Evolutionary conservation across 352 stramenopile genomes (phyloP).

Genomic region (Pythium biforme): DNA sequence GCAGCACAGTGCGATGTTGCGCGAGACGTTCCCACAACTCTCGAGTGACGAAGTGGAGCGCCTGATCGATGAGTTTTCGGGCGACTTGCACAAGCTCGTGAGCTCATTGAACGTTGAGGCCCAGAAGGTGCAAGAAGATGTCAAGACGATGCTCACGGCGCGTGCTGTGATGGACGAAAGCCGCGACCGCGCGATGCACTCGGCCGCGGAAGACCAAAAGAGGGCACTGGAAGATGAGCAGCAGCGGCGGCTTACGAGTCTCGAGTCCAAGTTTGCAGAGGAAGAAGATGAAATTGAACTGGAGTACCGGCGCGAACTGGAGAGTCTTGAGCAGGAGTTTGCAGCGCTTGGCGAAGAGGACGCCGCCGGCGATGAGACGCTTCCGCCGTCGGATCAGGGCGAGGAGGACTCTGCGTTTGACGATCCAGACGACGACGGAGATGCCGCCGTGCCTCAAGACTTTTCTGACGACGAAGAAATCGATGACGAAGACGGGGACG

Average conservation of each 20-base stretch:
- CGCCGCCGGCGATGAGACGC: not conserved
- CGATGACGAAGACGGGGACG: not conserved
- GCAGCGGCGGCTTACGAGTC: slow-evolving; percentile 36
- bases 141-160: slow-evolving; percentile 36
- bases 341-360: slow-evolving; percentile 3
- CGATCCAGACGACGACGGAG: slow-evolving; percentile 9
- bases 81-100: slow-evolving; percentile 45
- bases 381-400: not conserved
- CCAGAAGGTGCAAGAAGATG: slow-evolving; percentile 41
- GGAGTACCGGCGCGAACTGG: slow-evolving; percentile 28
- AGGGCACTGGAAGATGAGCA: slow-evolving; percentile 58
- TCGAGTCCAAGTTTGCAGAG: slow-evolving; percentile 54
- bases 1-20: slow-evolving; percentile 45
- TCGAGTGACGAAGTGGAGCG: slow-evolving; percentile 44
- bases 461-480: not conserved
- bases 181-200: not conserved
- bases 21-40: slow-evolving; percentile 42
- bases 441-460: not conserved
- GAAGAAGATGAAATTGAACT: slow-evolving; percentile 30
- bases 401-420: slow-evolving; percentile 8
- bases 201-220: slow-evolving; percentile 10
- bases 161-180: slow-evolving; percentile 22
- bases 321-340: slow-evolving; percentile 22
- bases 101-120: slow-evolving; percentile 48
- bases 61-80: slow-evolving; percentile 50